phyloP scores from a whole-genome alignment of 1,139 yeast species.

The Saccharomyces hybrid region DNA sequence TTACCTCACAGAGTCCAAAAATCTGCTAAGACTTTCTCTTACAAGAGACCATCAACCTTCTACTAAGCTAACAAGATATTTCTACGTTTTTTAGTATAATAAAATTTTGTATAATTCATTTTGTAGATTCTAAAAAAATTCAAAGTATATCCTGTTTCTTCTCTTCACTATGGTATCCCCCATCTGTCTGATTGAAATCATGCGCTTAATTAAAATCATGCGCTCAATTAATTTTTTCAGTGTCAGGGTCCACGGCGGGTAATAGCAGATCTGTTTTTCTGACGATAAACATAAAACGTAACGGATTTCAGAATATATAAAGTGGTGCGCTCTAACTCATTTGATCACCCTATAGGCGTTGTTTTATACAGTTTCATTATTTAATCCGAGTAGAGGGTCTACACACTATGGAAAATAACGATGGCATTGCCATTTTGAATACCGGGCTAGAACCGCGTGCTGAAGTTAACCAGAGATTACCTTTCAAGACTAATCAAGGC shows the following conservation, averaged over 20 bases:
- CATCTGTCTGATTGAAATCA: too few species aligned
- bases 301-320: background rate
- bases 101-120: constrained; percentile 6
- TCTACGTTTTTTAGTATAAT: constrained; percentile 13
- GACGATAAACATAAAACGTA: background rate
- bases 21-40: constrained; percentile 78
- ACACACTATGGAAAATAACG: background rate
- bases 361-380: too few species aligned
- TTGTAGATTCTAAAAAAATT: constrained; percentile 1
- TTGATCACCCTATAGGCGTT: too few species aligned
- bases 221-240: background rate
- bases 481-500: constrained; percentile 7
- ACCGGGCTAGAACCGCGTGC: background rate
- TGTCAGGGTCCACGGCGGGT: background rate
- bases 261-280: background rate
- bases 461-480: constrained; percentile 1
- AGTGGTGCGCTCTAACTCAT: too few species aligned
- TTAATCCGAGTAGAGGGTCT: background rate
- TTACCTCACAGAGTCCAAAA: constrained; percentile 98
- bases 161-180: background rate
- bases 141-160: background rate
- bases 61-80: constrained; percentile 45
- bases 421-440: background rate
- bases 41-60: constrained; percentile 95
- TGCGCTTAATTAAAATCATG: too few species aligned